These are phyloP conservation scores for Penicillium cataractarum DNA, from an alignment of 495 filamentous ascomycete species.

Conservation along the genomic window DNA sequence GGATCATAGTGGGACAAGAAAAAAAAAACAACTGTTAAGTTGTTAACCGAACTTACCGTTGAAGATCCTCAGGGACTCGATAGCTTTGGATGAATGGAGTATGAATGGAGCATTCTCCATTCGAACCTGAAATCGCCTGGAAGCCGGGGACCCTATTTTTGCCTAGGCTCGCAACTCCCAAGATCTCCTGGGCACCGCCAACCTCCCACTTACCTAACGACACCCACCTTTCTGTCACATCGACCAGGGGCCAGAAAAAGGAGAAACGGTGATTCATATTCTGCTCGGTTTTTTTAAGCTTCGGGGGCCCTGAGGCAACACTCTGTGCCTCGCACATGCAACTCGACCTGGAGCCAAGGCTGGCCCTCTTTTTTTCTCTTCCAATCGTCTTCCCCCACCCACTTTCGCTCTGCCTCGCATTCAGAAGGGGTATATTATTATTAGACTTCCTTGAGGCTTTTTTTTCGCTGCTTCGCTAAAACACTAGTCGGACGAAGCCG, in stretches of 20 bases:
- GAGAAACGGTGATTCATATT: slow-evolving; percentile 14
- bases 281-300: slow-evolving; percentile 15
- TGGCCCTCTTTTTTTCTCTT: slow-evolving; percentile 2
- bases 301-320: slow-evolving; percentile 5
- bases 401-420: not conserved
- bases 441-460: slow-evolving; percentile 7
- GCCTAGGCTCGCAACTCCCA: not conserved
- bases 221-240: not conserved
- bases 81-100: not conserved
- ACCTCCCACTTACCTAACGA: slow-evolving; percentile 16
- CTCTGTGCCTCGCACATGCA: slow-evolving; percentile 10
- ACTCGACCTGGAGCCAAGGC: slow-evolving; percentile 6
- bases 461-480: slow-evolving; percentile 1
- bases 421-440: not conserved
- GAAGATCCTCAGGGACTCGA: not conserved
- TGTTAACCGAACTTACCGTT: slow-evolving; percentile 1
- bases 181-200: not conserved
- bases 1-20: slow-evolving; percentile 1
- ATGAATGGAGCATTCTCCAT: slow-evolving; percentile 1
- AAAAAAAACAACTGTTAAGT: not conserved
- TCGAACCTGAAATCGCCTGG: not conserved
- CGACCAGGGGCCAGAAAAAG: not conserved
- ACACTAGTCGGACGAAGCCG: slow-evolving; percentile 12
- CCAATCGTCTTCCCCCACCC: not conserved
- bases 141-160: not conserved